Conservation (phyloP, 805 yeast species). For the Ogataea minuta region DNA sequence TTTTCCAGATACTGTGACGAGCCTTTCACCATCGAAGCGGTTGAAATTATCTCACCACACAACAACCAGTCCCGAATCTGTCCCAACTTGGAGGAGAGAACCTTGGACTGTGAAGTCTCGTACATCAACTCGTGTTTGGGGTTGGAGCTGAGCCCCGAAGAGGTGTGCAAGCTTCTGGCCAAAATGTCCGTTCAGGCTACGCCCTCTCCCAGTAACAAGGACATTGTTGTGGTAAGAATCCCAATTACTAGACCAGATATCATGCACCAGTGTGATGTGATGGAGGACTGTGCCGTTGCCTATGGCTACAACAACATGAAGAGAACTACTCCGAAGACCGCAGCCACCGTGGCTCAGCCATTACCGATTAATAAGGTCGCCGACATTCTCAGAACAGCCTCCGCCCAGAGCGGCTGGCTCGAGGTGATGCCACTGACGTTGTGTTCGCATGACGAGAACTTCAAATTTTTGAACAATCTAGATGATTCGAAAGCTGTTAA, state of each 20-base stretch:
- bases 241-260: slow-evolving; percentile 97
- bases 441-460: slow-evolving; percentile 96
- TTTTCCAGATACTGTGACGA: slow-evolving; percentile 82
- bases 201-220: slow-evolving; percentile 45
- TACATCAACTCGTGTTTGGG: slow-evolving; percentile 94
- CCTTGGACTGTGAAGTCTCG: slow-evolving; percentile 67
- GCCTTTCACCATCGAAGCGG: slow-evolving; percentile 87
- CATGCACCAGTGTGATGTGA: slow-evolving; percentile 94
- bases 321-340: slow-evolving; percentile 74
- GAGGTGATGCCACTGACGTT: slow-evolving; percentile 95
- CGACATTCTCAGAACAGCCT: slow-evolving; percentile 86
- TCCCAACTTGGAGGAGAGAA: slow-evolving; percentile 71
- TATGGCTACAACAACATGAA: slow-evolving; percentile 90
- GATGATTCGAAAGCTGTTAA: slow-evolving; percentile 82
- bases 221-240: slow-evolving; percentile 61
- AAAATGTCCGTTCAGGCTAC: slow-evolving; percentile 79
- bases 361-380: slow-evolving; percentile 87
- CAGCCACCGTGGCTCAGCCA: slow-evolving; percentile 80
- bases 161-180: slow-evolving; percentile 63
- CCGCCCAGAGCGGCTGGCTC: slow-evolving; percentile 92
- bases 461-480: slow-evolving; percentile 69
- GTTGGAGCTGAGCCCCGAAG: slow-evolving; percentile 64
- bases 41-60: slow-evolving; percentile 78
- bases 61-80: slow-evolving; percentile 70
- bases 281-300: slow-evolving; percentile 98